phyloP scores from a whole-genome alignment of 257 asterid species.

The Plantago elongata region DNA sequence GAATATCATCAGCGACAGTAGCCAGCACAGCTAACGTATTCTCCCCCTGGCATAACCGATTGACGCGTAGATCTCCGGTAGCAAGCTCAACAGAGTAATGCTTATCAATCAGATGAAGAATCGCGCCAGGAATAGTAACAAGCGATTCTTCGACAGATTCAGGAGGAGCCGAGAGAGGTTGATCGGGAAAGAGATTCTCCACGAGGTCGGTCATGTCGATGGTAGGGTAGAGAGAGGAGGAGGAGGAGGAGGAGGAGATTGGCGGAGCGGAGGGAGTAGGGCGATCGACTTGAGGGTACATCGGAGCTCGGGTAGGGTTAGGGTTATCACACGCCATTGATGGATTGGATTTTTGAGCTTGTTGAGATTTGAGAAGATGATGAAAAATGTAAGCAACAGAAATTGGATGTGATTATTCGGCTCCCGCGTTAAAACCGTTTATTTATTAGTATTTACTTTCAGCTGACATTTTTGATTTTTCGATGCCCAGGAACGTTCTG shows the following conservation, averaged over 20 bases:
- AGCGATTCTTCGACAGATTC: slow-evolving; percentile 42
- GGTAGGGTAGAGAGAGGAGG: slow-evolving; percentile 53
- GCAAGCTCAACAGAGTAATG: slow-evolving; percentile 94
- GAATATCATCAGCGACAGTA: slow-evolving; percentile 56
- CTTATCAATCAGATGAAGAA: slow-evolving; percentile 75
- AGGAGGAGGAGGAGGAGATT: slow-evolving; percentile 28
- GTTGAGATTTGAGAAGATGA: slow-evolving; percentile 3
- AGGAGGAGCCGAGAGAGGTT: slow-evolving; percentile 62
- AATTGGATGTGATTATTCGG: background rate
- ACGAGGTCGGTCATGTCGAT: slow-evolving; percentile 42
- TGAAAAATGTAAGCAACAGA: background rate
- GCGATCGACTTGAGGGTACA: slow-evolving; percentile 55
- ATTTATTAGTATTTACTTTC: too few species aligned
- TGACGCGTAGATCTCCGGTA: slow-evolving; percentile 59
- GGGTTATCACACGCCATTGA: slow-evolving; percentile 54
- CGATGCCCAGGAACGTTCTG: too few species aligned
- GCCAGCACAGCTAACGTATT: slow-evolving; percentile 64
- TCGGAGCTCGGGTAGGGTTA: slow-evolving; percentile 34
- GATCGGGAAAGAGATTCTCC: slow-evolving; percentile 41
- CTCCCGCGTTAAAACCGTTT: too few species aligned
- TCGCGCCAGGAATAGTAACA: slow-evolving; percentile 65
- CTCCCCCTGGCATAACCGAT: slow-evolving; percentile 50
- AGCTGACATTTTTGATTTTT: too few species aligned
- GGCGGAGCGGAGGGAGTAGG: slow-evolving; percentile 26
- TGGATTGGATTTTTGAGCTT: slow-evolving; percentile 11